Evolutionary conservation across 1,139 yeast species (phyloP).

Genomic region (Diutina neorugosa): DNA sequence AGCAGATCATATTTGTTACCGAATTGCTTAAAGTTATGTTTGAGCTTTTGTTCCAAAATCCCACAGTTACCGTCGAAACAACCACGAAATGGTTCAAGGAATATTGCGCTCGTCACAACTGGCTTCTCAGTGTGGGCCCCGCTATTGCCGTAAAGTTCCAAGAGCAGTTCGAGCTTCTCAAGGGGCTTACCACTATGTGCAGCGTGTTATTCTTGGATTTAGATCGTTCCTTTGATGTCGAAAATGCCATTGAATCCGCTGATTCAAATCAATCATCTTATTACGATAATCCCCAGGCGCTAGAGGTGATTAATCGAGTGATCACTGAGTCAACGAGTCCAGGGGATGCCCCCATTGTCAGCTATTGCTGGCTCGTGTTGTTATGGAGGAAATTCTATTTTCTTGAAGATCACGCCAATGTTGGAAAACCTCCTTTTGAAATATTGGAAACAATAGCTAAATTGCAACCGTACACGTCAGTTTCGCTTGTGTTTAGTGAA

Average conservation of each 20-base stretch:
- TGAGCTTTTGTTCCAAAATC: conserved; percentile 24
- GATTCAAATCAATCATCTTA: conserved; percentile 17
- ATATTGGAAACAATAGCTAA: conserved; percentile 4
- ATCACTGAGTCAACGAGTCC: conserved; percentile 13
- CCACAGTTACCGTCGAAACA: conserved; percentile 17
- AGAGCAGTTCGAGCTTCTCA: conserved; percentile 29
- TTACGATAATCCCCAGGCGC: conserved; percentile 28
- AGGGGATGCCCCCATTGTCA: conserved; percentile 33
- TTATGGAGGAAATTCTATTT: conserved; percentile 42
- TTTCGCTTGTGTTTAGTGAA: conserved; percentile 31
- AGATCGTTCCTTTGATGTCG: conserved; percentile 22
- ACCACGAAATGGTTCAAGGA: conserved; percentile 43
- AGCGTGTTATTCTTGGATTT: conserved; percentile 44
- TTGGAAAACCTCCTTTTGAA: conserved; percentile 5
- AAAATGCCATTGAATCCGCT: background rate
- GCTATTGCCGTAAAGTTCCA: conserved; percentile 13
- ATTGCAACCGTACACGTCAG: conserved; percentile 5
- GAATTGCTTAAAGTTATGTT: conserved; percentile 34
- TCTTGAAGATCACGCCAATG: conserved; percentile 25
- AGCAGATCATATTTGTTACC: conserved; percentile 20
- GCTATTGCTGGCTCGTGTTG: conserved; percentile 64
- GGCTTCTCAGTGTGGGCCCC: conserved; percentile 20
- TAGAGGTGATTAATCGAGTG: conserved; percentile 28
- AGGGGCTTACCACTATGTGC: conserved; percentile 35
- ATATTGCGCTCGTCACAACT: conserved; percentile 32